Evolutionary conservation across 305 asterid genomes (phyloP).

Genomic region (Solanum hybrid): DNA sequence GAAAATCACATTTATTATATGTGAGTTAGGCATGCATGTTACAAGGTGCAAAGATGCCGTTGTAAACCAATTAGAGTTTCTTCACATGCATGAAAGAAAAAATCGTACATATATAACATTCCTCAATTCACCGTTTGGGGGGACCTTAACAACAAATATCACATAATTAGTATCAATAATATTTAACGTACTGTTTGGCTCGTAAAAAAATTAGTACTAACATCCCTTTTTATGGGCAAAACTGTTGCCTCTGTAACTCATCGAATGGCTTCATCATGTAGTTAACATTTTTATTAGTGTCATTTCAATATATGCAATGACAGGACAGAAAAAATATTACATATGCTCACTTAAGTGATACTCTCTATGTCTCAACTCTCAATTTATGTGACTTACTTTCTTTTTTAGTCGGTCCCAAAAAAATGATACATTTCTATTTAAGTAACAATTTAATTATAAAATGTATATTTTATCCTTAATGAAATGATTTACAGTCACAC

Average conservation of each 20-base stretch:
- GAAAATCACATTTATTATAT: background rate
- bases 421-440: too few relatives aligned
- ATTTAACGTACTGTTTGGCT: background rate
- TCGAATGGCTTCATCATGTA: background rate
- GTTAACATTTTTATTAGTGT: background rate
- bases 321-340: background rate
- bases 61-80: slow-evolving; percentile 12
- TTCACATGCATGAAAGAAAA: slow-evolving; percentile 11
- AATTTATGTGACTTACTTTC: too few relatives aligned
- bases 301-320: background rate
- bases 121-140: background rate
- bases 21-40: background rate
- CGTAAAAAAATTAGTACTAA: background rate
- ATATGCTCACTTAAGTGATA: background rate
- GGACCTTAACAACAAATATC: background rate
- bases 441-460: too few relatives aligned
- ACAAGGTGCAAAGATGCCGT: background rate
- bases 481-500: too few relatives aligned
- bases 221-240: background rate
- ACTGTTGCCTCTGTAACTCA: background rate
- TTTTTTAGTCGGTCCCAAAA: too few relatives aligned
- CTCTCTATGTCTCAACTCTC: too few relatives aligned
- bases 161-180: background rate
- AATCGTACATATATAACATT: background rate
- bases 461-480: too few relatives aligned